These are phyloP conservation scores for Sordaria brevicollis DNA, from an alignment of 495 filamentous ascomycete genomes.

Conservation along the genomic window DNA sequence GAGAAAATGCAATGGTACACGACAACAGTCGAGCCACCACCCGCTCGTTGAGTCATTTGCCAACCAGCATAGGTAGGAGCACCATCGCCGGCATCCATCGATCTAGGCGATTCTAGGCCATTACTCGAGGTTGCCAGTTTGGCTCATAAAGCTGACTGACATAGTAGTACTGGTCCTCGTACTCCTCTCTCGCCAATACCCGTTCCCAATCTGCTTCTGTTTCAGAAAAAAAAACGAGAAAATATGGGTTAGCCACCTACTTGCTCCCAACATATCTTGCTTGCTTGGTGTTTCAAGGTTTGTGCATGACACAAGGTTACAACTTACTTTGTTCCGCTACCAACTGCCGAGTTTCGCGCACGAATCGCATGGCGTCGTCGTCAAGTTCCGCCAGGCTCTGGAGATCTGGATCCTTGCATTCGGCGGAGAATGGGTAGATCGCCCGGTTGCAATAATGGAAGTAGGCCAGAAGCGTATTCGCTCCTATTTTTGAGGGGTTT, in stretches of 20 bases:
- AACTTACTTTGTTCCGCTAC: slow-evolving; percentile 33
- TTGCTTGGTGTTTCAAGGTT: not conserved
- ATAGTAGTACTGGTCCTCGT: slow-evolving; percentile 41
- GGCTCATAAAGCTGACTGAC: slow-evolving; percentile 42
- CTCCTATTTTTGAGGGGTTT: slow-evolving; percentile 29
- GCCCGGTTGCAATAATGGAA: slow-evolving; percentile 52
- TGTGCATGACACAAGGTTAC: not conserved
- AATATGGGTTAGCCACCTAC: not conserved
- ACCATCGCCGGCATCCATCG: not conserved
- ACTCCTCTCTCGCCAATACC: slow-evolving; percentile 24
- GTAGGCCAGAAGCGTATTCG: slow-evolving; percentile 47
- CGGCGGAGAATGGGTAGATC: slow-evolving; percentile 36
- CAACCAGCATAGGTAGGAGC: not conserved
- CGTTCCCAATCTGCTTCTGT: slow-evolving; percentile 31
- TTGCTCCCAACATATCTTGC: not conserved
- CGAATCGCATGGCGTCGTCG: slow-evolving; percentile 25
- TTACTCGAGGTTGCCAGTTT: slow-evolving; percentile 37
- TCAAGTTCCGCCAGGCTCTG: slow-evolving; percentile 35
- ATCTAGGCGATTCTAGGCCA: slow-evolving; percentile 23
- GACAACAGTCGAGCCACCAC: not conserved
- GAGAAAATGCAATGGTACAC: not conserved
- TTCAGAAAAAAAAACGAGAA: not conserved
- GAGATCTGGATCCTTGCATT: slow-evolving; percentile 39
- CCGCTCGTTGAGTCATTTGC: not conserved
- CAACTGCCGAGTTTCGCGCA: slow-evolving; percentile 27